Evolutionary conservation across 2,329 filamentous ascomycete genomes (phyloP).

Genomic region (Scedosporium apiospermum): DNA sequence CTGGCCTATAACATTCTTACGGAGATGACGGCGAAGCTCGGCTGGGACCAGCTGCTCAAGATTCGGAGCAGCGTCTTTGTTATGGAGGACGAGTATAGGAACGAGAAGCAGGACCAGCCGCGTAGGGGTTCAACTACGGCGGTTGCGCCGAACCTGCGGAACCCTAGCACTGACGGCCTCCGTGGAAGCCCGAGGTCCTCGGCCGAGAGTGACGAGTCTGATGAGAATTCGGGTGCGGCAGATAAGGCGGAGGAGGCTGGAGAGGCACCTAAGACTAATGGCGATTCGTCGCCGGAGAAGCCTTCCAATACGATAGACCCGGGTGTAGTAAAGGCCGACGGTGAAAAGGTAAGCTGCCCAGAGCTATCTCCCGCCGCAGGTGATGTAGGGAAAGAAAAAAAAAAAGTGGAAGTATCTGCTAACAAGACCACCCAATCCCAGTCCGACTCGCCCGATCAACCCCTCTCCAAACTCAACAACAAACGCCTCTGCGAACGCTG

Average conservation of each 20-base stretch:
- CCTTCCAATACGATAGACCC: constrained; percentile 71
- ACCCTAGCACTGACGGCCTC: constrained; percentile 70
- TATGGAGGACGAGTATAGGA: constrained; percentile 97
- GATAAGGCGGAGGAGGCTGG: constrained; percentile 14
- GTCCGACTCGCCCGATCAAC: constrained; percentile 56
- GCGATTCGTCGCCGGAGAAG: constrained; percentile 53
- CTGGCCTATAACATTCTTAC: constrained; percentile 91
- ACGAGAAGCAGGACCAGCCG: constrained; percentile 62
- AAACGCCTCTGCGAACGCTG: constrained; percentile 95
- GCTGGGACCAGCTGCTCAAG: constrained; percentile 92
- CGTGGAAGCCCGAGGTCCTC: constrained; percentile 57
- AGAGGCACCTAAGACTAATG: constrained; percentile 26
- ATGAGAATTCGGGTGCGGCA: constrained; percentile 22
- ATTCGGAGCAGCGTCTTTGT: constrained; percentile 96
- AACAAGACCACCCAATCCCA: constrained; percentile 19
- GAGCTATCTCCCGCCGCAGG: neutral
- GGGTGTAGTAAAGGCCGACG: constrained; percentile 65
- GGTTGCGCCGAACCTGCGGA: constrained; percentile 58
- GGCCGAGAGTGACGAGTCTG: constrained; percentile 35
- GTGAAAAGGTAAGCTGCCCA: constrained; percentile 50
- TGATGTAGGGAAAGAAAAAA: neutral
- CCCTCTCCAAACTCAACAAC: constrained; percentile 88
- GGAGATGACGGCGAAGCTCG: constrained; percentile 92
- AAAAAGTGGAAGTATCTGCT: neutral
- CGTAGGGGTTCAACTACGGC: constrained; percentile 17